phyloP scores from a whole-genome alignment of 2,329 filamentous ascomycete genomes.

The Neonectria sp. region DNA sequence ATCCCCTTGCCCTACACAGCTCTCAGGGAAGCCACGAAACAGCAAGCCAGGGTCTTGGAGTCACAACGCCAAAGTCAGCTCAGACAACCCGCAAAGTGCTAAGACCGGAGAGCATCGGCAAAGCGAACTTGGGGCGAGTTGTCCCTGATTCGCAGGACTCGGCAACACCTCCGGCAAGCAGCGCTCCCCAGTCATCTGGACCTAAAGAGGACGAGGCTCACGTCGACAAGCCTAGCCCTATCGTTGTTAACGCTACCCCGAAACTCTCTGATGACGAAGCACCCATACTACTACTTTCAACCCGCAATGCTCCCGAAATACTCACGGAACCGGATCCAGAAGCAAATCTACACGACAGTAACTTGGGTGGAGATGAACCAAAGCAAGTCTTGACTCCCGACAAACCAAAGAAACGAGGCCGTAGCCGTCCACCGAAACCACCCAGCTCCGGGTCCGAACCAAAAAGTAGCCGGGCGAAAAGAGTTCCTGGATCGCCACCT shows the following conservation, averaged over 20 bases:
- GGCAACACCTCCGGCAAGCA: conserved; percentile 40
- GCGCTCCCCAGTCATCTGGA: conserved; percentile 33
- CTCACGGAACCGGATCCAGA: not conserved
- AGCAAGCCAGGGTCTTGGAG: not conserved
- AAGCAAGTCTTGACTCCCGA: not conserved
- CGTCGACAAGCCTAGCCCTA: not conserved
- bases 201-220: not conserved
- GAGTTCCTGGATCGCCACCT: not conserved
- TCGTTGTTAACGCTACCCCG: conserved; percentile 31
- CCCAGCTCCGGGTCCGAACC: not conserved
- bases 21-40: conserved; percentile 9
- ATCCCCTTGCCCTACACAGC: conserved; percentile 21
- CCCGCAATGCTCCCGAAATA: conserved; percentile 19
- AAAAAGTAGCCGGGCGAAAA: not conserved
- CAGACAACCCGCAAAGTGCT: not conserved
- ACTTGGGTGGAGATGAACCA: not conserved
- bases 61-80: conserved; percentile 1
- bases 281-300: conserved; percentile 46
- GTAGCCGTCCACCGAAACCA: conserved; percentile 29
- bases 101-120: not conserved
- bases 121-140: conserved; percentile 23
- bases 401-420: conserved; percentile 13
- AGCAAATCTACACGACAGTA: not conserved
- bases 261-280: conserved; percentile 56
- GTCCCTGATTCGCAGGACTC: conserved; percentile 52